Base-by-base conservation (phyloP, 1,139 yeast genomes). In the Suhomyces coccinellae region DNA sequence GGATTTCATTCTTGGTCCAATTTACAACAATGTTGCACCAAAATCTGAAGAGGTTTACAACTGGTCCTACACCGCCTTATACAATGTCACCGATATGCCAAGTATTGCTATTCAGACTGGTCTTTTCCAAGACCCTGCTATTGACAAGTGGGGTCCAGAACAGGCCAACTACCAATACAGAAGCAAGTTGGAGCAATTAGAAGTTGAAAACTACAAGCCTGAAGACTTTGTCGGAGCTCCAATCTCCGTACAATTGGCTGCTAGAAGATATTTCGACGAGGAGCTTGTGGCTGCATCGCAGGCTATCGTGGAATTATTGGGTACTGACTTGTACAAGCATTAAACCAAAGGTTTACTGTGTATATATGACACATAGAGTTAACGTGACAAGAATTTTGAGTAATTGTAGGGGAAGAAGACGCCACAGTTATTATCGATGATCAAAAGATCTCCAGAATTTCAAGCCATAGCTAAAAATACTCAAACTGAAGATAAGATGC, bases 1-100 rank as follows among this genome's bases (percentile, higher is more conserved):
- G 40, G 95, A 87, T 57, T 80, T 83, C 56, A 73, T 87, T 46
- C 66, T 87, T 40, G 73, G 84, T 43, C 95, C 95, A 38, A 74
- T 82, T 6, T 83, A 83, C 59, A 79, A 79, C 48, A 86, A 86
- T 48, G 86, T 83, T 43, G 90, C 95, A 6, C 89, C 91, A 16
- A 77, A 75, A 41, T 80, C 83, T 14, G 83, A 79, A 38, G 76
- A 79, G 43, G 77, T 85, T 11, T 79, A 77, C 59, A 83, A 84
- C 64, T 85, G 95, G 93, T 84, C 88, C 4, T 85, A 85, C 66
- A 84, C 90, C 11, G 65, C 87, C 0, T 74, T 85, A 52, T 85
- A 81, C 73, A 84, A 83, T 59, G 59, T 83, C 45, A 64, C 83
- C 52, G 89, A 84, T 58, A 71, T 80, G 55, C 86, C 89, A 39